These are phyloP conservation scores for Pythium insidiosum DNA, from an alignment of 352 stramenopile species.

Conservation along the genomic window DNA sequence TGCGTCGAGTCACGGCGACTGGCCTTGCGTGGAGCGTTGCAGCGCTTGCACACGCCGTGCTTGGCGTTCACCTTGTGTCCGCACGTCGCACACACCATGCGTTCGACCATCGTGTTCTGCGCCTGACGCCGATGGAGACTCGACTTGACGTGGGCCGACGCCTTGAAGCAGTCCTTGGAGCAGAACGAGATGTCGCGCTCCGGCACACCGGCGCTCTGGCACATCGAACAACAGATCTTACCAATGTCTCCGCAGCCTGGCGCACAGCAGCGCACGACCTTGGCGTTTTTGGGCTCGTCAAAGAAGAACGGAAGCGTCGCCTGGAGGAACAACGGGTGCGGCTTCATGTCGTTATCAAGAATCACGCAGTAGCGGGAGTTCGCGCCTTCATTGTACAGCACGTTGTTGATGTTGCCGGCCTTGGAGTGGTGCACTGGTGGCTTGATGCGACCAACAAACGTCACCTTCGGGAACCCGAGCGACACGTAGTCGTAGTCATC, in stretches of 20 bases:
- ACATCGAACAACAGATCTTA: constrained; percentile 71
- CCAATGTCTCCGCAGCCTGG: constrained; percentile 58
- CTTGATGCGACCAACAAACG: constrained; percentile 60
- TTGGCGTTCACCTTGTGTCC: constrained; percentile 63
- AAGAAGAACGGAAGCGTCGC: constrained; percentile 67
- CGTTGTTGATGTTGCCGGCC: constrained; percentile 79
- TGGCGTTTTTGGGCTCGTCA: constrained; percentile 52
- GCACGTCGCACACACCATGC: constrained; percentile 51
- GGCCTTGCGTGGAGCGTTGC: constrained; percentile 37
- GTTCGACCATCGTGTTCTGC: constrained; percentile 54
- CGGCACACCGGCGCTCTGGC: constrained; percentile 49
- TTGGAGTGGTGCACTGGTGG: constrained; percentile 68
- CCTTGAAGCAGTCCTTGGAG: constrained; percentile 77
- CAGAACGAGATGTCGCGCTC: constrained; percentile 64
- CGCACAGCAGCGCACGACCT: constrained; percentile 49
- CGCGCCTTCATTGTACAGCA: constrained; percentile 73
- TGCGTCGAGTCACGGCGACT: constrained; percentile 21
- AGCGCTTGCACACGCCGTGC: constrained; percentile 55
- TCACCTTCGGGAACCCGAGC: constrained; percentile 40
- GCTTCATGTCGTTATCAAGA: constrained; percentile 81
- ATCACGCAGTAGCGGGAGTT: constrained; percentile 66
- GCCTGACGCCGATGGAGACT: constrained; percentile 61
- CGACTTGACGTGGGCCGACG: constrained; percentile 51
- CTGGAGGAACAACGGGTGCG: constrained; percentile 70
- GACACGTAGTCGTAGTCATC: constrained; percentile 60